A percentile compares a stretch with the other conserved stretches of the same genome.
Evolutionary conservation across 768 basidiomycete species (phyloP).

Genomic region (Pleurotus ostreatus): DNA sequence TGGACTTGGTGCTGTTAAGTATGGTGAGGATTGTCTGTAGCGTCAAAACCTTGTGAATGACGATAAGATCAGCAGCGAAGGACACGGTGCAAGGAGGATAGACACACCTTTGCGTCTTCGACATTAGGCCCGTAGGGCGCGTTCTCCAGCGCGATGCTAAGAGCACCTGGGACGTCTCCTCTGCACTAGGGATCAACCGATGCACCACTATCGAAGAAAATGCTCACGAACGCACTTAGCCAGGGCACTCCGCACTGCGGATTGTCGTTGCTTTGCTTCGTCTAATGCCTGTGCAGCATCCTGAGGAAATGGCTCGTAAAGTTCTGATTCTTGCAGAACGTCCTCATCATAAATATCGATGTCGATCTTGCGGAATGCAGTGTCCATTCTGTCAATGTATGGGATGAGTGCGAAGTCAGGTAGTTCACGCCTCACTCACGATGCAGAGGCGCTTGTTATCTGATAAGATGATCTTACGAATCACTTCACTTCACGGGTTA

Average conservation of each 20-base stretch:
- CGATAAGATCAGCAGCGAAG: not conserved
- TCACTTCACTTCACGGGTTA: too few relatives aligned
- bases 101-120: constrained; percentile 84
- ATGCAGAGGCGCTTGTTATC: too few relatives aligned
- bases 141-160: constrained; percentile 66
- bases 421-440: too few relatives aligned
- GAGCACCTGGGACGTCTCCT: constrained; percentile 71
- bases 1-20: constrained; percentile 89
- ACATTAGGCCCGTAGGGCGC: constrained; percentile 87
- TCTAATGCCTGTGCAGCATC: constrained; percentile 67
- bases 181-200: constrained; percentile 31
- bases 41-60: constrained; percentile 56
- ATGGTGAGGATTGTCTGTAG: constrained; percentile 81
- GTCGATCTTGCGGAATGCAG: constrained; percentile 87
- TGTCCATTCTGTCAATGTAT: constrained; percentile 27
- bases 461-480: too few relatives aligned
- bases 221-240: constrained; percentile 53
- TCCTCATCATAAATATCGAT: constrained; percentile 95
- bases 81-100: not conserved
- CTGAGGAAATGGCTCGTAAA: constrained; percentile 84
- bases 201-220: not conserved
- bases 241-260: constrained; percentile 66
- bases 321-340: constrained; percentile 74
- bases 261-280: constrained; percentile 74
- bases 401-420: too few relatives aligned